A percentile compares a stretch with the other conserved stretches of the same genome.
Conservation (phyloP, 139 green algal species). For the Yamagishiella unicocca region DNA sequence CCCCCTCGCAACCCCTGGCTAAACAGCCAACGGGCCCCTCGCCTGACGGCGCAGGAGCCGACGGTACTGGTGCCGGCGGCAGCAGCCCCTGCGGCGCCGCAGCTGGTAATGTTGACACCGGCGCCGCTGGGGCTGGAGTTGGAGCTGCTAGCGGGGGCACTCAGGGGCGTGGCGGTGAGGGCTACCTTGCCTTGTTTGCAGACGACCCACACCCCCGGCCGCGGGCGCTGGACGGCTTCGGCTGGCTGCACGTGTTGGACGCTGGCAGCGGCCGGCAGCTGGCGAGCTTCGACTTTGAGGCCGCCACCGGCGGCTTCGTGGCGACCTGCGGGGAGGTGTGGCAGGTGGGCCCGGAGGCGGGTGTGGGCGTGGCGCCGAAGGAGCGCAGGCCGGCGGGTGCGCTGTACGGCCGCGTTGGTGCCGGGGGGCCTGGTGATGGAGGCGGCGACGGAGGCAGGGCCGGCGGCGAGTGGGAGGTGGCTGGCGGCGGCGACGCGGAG, state of each 20-base stretch:
- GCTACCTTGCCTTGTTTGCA: conserved; percentile 11
- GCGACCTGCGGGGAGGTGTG: not conserved
- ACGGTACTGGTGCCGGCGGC: not conserved
- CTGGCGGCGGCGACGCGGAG: not conserved
- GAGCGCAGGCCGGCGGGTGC: too few relatives aligned
- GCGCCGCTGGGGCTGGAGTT: too few relatives aligned
- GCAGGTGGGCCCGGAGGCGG: conserved; percentile 13
- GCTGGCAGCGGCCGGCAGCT: conserved; percentile 4
- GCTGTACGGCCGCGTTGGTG: too few relatives aligned
- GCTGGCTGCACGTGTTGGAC: conserved; percentile 16
- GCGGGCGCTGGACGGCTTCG: not conserved
- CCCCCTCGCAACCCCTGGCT: not conserved
- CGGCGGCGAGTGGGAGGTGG: not conserved
- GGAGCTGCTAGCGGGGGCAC: too few relatives aligned
- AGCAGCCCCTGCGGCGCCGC: not conserved
- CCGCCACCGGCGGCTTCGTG: not conserved
- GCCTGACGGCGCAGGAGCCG: not conserved
- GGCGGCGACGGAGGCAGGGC: not conserved
- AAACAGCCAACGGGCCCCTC: not conserved
- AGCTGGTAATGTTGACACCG: too few relatives aligned
- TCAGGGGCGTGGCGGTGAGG: not conserved
- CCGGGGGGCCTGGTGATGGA: too few relatives aligned
- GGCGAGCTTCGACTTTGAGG: not conserved
- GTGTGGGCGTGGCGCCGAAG: not conserved
- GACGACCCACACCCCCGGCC: not conserved